A percentile compares a stretch with the other conserved stretches of the same genome.
Conservation (phyloP, 495 filamentous ascomycete species). For the Neurospora sp. region DNA sequence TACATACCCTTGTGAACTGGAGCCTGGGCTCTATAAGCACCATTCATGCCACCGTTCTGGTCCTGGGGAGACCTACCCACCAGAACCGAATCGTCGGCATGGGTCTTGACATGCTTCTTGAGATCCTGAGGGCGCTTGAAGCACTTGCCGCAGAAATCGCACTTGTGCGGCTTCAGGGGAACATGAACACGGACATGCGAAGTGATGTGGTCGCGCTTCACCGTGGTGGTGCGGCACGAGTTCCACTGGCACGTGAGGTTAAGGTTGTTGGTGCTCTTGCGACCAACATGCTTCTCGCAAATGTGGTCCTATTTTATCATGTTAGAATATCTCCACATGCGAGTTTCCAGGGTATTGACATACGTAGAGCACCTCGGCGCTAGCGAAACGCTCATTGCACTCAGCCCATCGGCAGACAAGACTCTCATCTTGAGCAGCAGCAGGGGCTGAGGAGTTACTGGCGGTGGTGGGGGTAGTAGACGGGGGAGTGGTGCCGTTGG, state of each 20-base stretch:
- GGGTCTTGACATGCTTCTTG: constrained; percentile 99
- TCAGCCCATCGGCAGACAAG: constrained; percentile 78
- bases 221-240: constrained; percentile 87
- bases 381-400: constrained; percentile 70
- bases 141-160: constrained; percentile 94
- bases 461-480: constrained; percentile 28
- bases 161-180: constrained; percentile 95
- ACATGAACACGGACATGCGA: constrained; percentile 99
- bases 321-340: neutral
- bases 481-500: constrained; percentile 35
- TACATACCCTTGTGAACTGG: constrained; percentile 45
- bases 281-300: constrained; percentile 95
- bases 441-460: constrained; percentile 23
- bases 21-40: constrained; percentile 37
- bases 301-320: constrained; percentile 69
- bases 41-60: constrained; percentile 53
- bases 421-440: constrained; percentile 43
- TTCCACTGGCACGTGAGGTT: constrained; percentile 98
- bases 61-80: constrained; percentile 60
- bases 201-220: constrained; percentile 99
- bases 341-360: constrained; percentile 24
- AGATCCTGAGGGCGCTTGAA: constrained; percentile 99
- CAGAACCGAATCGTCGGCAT: constrained; percentile 92
- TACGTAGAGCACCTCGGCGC: constrained; percentile 85
- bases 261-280: constrained; percentile 98